A percentile compares a stretch with the other conserved stretches of the same genome.
Evolutionary conservation across 805 yeast species (phyloP).

Genomic region (Hanseniaspora vineae): DNA sequence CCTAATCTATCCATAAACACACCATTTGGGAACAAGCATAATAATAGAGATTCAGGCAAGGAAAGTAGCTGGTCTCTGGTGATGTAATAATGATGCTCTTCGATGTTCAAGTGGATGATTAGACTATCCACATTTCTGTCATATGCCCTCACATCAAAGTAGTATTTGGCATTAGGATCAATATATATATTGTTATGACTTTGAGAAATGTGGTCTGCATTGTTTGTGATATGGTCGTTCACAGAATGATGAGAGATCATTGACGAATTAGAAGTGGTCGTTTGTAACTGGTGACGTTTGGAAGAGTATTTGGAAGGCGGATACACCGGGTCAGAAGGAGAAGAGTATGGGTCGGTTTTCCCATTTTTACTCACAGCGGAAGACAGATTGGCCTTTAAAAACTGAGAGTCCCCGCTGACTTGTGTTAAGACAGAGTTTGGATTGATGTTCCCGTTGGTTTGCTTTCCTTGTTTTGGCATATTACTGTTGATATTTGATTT

Average conservation of each 20-base stretch:
- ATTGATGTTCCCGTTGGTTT: background rate
- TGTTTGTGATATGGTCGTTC: background rate
- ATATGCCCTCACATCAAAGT: slow-evolving; percentile 3
- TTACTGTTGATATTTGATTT: background rate
- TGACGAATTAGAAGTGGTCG: background rate
- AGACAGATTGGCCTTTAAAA: background rate
- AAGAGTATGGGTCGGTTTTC: background rate
- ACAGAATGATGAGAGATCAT: background rate
- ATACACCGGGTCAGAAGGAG: background rate
- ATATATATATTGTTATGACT: background rate
- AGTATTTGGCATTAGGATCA: slow-evolving; percentile 4
- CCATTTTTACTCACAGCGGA: background rate
- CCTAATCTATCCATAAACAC: slow-evolving; percentile 71
- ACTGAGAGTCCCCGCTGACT: background rate
- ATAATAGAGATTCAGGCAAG: slow-evolving; percentile 77
- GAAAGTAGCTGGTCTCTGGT: slow-evolving; percentile 84
- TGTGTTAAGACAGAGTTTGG: background rate
- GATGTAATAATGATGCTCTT: slow-evolving; percentile 62
- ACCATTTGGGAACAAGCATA: slow-evolving; percentile 84
- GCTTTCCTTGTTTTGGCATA: background rate
- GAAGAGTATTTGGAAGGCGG: background rate
- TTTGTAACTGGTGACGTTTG: background rate
- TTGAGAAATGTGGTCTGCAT: background rate
- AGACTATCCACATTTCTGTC: slow-evolving; percentile 22
- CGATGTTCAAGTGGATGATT: slow-evolving; percentile 60